Evolutionary conservation across 2,329 filamentous ascomycete genomes (phyloP), one percentile per base, ranked within the genome.

Genomic region (Chalara sp.): DNA sequence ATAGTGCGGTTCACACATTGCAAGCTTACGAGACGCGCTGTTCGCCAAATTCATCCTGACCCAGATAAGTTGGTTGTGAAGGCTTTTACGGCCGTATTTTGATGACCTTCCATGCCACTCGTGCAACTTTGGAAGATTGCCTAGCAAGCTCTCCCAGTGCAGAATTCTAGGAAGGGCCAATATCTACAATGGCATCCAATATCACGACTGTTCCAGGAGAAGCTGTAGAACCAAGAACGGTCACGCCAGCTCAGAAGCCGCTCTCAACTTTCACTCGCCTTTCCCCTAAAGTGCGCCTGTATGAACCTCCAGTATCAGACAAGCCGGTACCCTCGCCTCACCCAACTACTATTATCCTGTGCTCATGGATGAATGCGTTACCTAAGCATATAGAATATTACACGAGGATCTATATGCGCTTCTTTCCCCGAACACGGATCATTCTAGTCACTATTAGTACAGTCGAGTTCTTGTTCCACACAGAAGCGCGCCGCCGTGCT

Each of bases 341-440:
- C 13, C 61, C 61, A 41, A 60, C 58, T 5, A 72, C 70, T 5
- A 66, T 81, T 42, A 59, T 81, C 44, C 68, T 83, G 53, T 81
- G 74, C 61, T 72, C 76, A 58, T 82, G 78, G 79, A 77, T 79
- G 48, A 79, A 82, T 54, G 76, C 74, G 28, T 65, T 67, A 10
- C 73, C 78, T 2, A 77, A 75, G 54, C 72, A 82, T 60, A 70
- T 81, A 31, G 66, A 68, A 51, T 82, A 83, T 61, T 83, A 81
- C 58, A 68, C 73, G 11, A 70, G 74, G 10, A 75, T 74, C 31
- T 81, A 76, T 63, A 70, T 70, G 40, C 58, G 63, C 10, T 70
- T 80, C 1, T 82, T 70, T 58, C 79, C 79, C 0, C 58, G 65
- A 29, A 70, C 78, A 5, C 68, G 70, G 39, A 74, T 80, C 50